These are phyloP conservation scores for Botrytis hyacinthi DNA, from an alignment of 2,329 filamentous ascomycete species.

Conservation along the genomic window DNA sequence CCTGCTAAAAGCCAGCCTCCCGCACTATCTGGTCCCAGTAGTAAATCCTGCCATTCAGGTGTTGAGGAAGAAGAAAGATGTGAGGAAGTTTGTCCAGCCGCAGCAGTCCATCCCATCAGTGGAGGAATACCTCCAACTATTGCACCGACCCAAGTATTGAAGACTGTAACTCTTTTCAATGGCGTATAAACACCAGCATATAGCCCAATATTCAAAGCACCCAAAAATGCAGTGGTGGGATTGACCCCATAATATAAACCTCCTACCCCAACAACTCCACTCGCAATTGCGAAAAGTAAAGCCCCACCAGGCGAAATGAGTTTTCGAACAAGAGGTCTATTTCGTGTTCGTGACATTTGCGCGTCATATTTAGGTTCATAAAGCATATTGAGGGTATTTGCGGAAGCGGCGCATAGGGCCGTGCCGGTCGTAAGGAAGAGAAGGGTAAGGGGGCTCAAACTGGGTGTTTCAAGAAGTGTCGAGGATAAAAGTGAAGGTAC, in stretches of 20 bases:
- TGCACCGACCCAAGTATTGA: constrained; percentile 95
- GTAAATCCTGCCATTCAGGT: constrained; percentile 73
- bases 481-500: constrained; percentile 81
- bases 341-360: constrained; percentile 89
- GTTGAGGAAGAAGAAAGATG: constrained; percentile 58
- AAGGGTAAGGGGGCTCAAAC: constrained; percentile 84
- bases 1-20: constrained; percentile 89
- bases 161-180: constrained; percentile 77
- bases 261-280: constrained; percentile 66
- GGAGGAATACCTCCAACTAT: constrained; percentile 91
- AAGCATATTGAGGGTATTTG: constrained; percentile 96
- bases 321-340: constrained; percentile 80
- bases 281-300: constrained; percentile 72
- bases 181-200: constrained; percentile 94
- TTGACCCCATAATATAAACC: constrained; percentile 89
- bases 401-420: constrained; percentile 81
- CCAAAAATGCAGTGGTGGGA: constrained; percentile 84
- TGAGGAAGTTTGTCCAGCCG: constrained; percentile 82
- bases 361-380: constrained; percentile 89
- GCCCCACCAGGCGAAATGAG: constrained; percentile 72
- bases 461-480: constrained; percentile 64
- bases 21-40: constrained; percentile 65
- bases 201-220: constrained; percentile 78
- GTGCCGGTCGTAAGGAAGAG: constrained; percentile 90
- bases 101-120: constrained; percentile 96